Conservation (phyloP, 768 basidiomycete genomes). For the Kwoniella mangroviensis region DNA sequence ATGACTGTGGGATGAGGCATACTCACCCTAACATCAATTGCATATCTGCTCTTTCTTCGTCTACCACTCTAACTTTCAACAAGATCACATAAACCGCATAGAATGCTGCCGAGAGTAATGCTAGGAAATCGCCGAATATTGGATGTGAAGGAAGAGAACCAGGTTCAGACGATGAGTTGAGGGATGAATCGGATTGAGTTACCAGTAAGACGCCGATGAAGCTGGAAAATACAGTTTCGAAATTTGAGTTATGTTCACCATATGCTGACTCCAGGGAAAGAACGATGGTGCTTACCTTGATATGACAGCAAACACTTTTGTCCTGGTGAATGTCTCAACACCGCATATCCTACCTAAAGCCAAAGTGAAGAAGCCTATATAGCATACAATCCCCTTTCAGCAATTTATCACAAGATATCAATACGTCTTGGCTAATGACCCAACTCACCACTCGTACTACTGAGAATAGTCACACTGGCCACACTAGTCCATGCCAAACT, state of each 20-base stretch:
- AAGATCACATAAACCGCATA: conserved; percentile 88
- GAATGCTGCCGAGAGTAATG: conserved; percentile 81
- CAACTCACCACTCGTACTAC: conserved; percentile 80
- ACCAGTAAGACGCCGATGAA: conserved; percentile 84
- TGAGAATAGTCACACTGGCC: conserved; percentile 88
- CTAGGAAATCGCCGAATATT: conserved; percentile 77
- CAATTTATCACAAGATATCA: not conserved
- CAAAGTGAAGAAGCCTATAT: conserved; percentile 87
- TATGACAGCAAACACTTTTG: conserved; percentile 77
- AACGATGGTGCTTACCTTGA: conserved; percentile 66
- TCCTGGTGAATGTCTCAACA: conserved; percentile 74
- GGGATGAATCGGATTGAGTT: conserved; percentile 77
- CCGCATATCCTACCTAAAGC: conserved; percentile 78
- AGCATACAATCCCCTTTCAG: not conserved
- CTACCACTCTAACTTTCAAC: conserved; percentile 81
- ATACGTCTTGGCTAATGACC: too few relatives aligned
- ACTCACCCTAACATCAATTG: conserved; percentile 78
- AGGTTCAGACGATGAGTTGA: conserved; percentile 43
- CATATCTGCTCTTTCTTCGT: conserved; percentile 86
- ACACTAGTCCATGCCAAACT: conserved; percentile 86
- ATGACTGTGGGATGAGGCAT: not conserved
- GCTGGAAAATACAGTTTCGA: conserved; percentile 58
- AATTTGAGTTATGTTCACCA: not conserved
- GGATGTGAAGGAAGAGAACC: conserved; percentile 57
- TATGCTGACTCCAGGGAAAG: not conserved